phyloP scores from a whole-genome alignment of 1,139 yeast species.

The Magnusiomyces tetraspermus region DNA sequence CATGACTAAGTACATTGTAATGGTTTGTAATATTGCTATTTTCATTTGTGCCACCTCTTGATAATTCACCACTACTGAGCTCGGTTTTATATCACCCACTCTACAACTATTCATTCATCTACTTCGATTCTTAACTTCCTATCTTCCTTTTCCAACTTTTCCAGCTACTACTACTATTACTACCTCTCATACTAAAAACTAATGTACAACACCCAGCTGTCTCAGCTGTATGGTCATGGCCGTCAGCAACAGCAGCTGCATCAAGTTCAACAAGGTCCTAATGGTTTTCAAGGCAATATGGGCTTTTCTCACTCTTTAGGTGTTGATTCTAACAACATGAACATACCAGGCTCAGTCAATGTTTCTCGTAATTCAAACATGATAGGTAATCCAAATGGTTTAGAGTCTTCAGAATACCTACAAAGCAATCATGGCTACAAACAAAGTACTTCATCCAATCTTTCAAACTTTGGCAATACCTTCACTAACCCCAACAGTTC shows the following conservation, averaged over 20 bases:
- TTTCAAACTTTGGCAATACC: not conserved
- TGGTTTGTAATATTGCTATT: no score
- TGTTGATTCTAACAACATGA: not conserved
- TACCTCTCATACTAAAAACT: not conserved
- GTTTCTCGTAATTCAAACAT: not conserved
- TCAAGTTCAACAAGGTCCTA: not conserved
- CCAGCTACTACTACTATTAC: not conserved
- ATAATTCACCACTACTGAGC: not conserved
- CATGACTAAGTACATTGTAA: no score
- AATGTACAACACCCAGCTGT: constrained; percentile 6
- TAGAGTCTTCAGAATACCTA: not conserved
- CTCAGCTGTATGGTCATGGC: constrained; percentile 5
- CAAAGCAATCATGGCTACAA: not conserved
- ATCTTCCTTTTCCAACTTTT: not conserved
- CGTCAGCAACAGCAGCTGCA: constrained; percentile 4
- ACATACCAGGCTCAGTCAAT: not conserved
- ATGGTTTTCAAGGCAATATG: constrained; percentile 1
- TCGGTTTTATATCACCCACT: not conserved
- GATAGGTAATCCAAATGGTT: not conserved
- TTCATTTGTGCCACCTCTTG: no score
- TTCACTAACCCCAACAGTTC: not conserved
- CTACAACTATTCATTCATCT: not conserved
- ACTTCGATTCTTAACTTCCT: not conserved
- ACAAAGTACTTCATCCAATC: not conserved
- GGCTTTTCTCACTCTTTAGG: not conserved